phyloP scores from a whole-genome alignment of 176 grass and related monocot genomes.

The Carex parvula region DNA sequence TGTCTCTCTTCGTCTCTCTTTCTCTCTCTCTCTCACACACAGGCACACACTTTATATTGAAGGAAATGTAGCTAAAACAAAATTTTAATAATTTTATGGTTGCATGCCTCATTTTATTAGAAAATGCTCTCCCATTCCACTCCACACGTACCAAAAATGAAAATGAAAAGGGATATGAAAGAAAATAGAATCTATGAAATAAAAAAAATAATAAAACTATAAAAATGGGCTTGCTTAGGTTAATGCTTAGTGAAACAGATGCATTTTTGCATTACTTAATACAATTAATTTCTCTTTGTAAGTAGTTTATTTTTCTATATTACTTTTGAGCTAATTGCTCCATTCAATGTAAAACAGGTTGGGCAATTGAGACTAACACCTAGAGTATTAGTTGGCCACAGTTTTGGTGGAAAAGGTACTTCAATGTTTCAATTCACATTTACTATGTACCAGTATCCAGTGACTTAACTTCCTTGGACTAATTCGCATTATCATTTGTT shows the following conservation, averaged over 20 bases:
- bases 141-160: not conserved
- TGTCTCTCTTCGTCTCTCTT: not conserved
- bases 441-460: not conserved
- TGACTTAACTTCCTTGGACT: not conserved
- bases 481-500: conserved; percentile 12
- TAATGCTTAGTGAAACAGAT: not conserved
- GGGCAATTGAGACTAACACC: conserved; percentile 79
- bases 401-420: conserved; percentile 97
- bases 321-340: conserved; percentile 4
- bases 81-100: not conserved
- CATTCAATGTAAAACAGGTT: conserved; percentile 47
- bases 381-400: conserved; percentile 93
- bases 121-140: not conserved
- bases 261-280: conserved; percentile 8
- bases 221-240: not conserved
- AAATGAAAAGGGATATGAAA: no score
- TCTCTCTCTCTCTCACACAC: not conserved
- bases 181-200: not conserved
- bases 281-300: conserved; percentile 15
- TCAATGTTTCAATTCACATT: not conserved
- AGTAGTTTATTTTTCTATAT: conserved; percentile 12
- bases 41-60: not conserved
- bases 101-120: not conserved
- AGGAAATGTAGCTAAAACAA: not conserved
- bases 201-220: not conserved